Percentiles rank a stretch among this genome's conserved stretches.
phyloP scores from a whole-genome alignment of 148 eudicot species.

The Fagopyrum tataricum region DNA sequence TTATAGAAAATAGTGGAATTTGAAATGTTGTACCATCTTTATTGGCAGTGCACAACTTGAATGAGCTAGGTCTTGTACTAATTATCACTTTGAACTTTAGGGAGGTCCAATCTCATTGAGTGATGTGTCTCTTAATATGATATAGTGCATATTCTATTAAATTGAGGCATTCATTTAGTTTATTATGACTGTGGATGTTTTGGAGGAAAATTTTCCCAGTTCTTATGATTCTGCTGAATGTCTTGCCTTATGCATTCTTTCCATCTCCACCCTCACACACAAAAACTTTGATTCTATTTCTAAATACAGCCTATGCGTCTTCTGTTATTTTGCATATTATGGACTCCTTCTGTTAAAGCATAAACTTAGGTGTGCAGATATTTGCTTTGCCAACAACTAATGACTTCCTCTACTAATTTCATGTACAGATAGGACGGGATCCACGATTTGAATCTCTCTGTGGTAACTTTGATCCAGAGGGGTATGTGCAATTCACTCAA shows the following conservation, averaged over 20 bases:
- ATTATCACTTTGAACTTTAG: not conserved
- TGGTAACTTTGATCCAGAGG: conserved; percentile 59
- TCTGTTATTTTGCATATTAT: too few species aligned
- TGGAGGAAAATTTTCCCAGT: not conserved
- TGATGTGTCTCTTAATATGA: not conserved
- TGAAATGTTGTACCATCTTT: not conserved
- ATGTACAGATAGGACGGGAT: conserved; percentile 61
- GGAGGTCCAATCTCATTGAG: not conserved
- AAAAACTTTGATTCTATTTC: not conserved
- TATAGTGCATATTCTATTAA: not conserved
- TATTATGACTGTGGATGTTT: not conserved
- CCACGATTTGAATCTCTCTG: conserved; percentile 93
- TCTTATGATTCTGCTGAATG: not conserved
- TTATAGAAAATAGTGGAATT: not conserved
- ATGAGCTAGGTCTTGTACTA: not conserved
- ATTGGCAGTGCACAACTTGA: not conserved
- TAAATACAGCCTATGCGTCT: not conserved
- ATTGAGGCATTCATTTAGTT: not conserved
- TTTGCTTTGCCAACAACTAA: not conserved
- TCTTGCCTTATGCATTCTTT: not conserved
- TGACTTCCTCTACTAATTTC: conserved; percentile 8
- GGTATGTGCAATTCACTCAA: conserved; percentile 34
- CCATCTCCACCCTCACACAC: not conserved
- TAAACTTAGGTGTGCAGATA: not conserved
- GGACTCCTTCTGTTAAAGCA: not conserved